Evolutionary conservation across 371 early-diverging fungal species (phyloP).

Genomic region (Catenaria anguillulae): DNA sequence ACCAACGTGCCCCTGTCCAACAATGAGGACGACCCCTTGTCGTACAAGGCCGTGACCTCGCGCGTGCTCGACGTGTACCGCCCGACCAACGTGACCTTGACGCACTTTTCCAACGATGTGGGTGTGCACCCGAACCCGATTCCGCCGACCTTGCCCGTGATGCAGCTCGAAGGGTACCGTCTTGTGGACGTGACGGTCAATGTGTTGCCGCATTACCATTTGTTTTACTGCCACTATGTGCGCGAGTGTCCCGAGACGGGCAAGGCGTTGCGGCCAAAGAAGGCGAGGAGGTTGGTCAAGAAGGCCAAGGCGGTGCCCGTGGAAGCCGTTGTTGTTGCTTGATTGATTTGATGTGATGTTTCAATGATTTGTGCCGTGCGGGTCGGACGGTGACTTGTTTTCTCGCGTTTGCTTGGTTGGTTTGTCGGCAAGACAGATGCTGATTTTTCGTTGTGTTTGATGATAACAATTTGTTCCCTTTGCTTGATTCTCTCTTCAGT

Average conservation of each 20-base stretch:
- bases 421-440: too few species aligned
- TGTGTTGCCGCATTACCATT: slow-evolving; percentile 17
- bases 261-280: slow-evolving; percentile 13
- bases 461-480: too few species aligned
- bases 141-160: slow-evolving; percentile 15
- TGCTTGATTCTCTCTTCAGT: too few species aligned
- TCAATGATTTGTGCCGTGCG: too few species aligned
- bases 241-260: slow-evolving; percentile 19
- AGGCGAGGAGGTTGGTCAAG: slow-evolving; percentile 9
- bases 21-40: not conserved
- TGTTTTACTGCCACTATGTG: slow-evolving; percentile 16
- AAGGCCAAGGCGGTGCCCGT: slow-evolving; percentile 9
- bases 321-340: too few species aligned
- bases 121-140: slow-evolving; percentile 14
- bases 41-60: slow-evolving; percentile 12
- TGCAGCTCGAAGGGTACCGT: slow-evolving; percentile 15
- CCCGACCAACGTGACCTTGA: slow-evolving; percentile 1
- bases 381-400: too few species aligned
- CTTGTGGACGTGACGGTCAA: slow-evolving; percentile 14
- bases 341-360: too few species aligned
- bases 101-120: slow-evolving; percentile 14
- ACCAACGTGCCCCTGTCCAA: slow-evolving; percentile 56
- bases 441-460: too few species aligned
- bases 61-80: slow-evolving; percentile 1
- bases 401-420: too few species aligned